Conservation (phyloP, 73 alveolate species). For the Paramecium primaurelia region DNA sequence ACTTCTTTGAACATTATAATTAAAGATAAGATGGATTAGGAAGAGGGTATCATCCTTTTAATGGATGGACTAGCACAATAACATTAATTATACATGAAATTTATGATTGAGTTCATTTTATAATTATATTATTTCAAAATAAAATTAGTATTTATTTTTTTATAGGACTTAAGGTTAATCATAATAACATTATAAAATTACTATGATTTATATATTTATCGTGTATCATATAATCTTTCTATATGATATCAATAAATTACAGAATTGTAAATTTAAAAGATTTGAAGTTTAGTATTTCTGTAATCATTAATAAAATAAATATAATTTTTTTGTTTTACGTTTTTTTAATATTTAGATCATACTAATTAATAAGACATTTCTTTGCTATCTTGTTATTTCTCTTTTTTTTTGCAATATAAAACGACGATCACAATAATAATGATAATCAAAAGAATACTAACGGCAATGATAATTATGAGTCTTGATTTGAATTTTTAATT, state of each 20-base stretch:
- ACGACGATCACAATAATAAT: neutral
- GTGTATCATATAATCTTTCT: too few species aligned
- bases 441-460: neutral
- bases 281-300: too few species aligned
- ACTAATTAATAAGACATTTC: neutral
- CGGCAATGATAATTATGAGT: neutral
- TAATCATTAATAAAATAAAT: neutral
- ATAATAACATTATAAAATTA: too few species aligned
- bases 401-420: neutral
- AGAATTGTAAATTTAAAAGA: too few species aligned
- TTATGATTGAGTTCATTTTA: slow-evolving; percentile 58
- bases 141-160: too few species aligned
- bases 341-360: neutral
- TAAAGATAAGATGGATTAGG: slow-evolving; percentile 80
- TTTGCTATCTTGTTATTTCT: neutral
- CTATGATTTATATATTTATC: too few species aligned
- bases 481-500: neutral
- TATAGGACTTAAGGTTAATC: too few species aligned
- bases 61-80: slow-evolving; percentile 94
- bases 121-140: neutral
- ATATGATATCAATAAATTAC: too few species aligned
- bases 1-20: slow-evolving; percentile 83
- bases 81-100: slow-evolving; percentile 76
- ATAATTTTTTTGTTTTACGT: neutral
- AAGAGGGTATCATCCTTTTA: slow-evolving; percentile 85